phyloP scores from a whole-genome alignment of 495 filamentous ascomycete species.

The Aspergillus affinis region DNA sequence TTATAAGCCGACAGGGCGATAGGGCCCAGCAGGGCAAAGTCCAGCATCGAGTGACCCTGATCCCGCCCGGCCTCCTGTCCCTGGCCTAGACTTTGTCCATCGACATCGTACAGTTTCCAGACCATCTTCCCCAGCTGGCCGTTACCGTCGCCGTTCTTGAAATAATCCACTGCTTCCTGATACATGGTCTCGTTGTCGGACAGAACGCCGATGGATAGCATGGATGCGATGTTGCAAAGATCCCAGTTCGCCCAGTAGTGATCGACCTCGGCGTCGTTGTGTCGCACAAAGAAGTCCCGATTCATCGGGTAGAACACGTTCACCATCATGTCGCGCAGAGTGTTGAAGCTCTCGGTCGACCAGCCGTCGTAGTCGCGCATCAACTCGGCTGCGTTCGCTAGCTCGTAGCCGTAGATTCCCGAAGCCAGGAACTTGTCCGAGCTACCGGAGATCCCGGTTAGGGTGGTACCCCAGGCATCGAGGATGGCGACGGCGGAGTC shows the following conservation, averaged over 20 bases:
- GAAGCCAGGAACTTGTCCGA: conserved; percentile 41
- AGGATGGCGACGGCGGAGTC: conserved; percentile 35
- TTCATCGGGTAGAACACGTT: conserved; percentile 39
- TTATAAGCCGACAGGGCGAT: conserved; percentile 43
- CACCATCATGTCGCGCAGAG: conserved; percentile 28
- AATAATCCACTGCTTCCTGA: conserved; percentile 34
- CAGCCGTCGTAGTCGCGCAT: conserved; percentile 38
- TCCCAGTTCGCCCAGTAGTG: conserved; percentile 52
- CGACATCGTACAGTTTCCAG: conserved; percentile 25
- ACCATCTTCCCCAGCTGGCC: conserved; percentile 33
- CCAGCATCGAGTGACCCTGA: conserved; percentile 43
- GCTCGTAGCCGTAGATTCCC: conserved; percentile 46
- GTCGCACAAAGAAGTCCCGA: conserved; percentile 29
- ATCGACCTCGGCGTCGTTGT: conserved; percentile 29
- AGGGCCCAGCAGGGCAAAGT: conserved; percentile 36
- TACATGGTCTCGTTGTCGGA: conserved; percentile 42
- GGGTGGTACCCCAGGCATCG: conserved; percentile 38
- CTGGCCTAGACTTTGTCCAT: conserved; percentile 32
- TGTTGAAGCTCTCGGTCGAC: conserved; percentile 18
- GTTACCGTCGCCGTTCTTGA: conserved; percentile 37
- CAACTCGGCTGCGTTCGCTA: conserved; percentile 48
- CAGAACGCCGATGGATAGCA: conserved; percentile 40
- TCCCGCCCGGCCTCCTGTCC: conserved; percentile 46
- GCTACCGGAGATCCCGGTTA: conserved; percentile 33
- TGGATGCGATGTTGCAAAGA: conserved; percentile 40